Evolutionary conservation across 2,329 filamentous ascomycete species (phyloP).

Genomic region (Ceratocystis diversiconidia): DNA sequence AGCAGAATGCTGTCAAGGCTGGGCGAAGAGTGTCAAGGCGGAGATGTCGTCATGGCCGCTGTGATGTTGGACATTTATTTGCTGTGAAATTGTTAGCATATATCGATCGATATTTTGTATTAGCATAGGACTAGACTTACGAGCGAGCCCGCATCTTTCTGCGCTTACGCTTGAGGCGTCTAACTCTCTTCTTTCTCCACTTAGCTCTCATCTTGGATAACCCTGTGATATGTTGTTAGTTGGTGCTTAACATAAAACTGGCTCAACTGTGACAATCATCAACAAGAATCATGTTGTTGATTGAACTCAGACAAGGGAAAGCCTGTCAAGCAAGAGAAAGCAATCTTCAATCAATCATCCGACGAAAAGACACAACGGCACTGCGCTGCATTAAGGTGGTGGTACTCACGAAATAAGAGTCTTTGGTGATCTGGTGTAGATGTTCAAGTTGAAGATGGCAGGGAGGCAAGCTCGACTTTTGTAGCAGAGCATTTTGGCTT

Average conservation of each 20-base stretch:
- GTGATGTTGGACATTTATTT: constrained; percentile 53
- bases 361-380: background rate
- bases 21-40: constrained; percentile 9
- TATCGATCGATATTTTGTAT: background rate
- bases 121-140: constrained; percentile 44
- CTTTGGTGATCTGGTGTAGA: constrained; percentile 16
- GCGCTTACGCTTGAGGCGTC: constrained; percentile 98
- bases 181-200: constrained; percentile 99
- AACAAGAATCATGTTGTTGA: background rate
- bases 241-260: background rate
- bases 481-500: constrained; percentile 18
- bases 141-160: constrained; percentile 98
- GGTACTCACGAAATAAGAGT: constrained; percentile 19
- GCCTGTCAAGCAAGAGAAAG: background rate
- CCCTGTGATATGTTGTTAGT: constrained; percentile 23
- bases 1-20: constrained; percentile 5
- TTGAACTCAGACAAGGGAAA: background rate
- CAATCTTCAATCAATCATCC: background rate
- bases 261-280: background rate
- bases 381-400: background rate
- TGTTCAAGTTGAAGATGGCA: constrained; percentile 7
- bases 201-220: constrained; percentile 72
- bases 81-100: constrained; percentile 27
- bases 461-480: constrained; percentile 15
- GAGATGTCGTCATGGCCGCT: constrained; percentile 39